Evolutionary conservation across 352 stramenopile species (phyloP).

Genomic region (Phytophthora pseudosyringae): DNA sequence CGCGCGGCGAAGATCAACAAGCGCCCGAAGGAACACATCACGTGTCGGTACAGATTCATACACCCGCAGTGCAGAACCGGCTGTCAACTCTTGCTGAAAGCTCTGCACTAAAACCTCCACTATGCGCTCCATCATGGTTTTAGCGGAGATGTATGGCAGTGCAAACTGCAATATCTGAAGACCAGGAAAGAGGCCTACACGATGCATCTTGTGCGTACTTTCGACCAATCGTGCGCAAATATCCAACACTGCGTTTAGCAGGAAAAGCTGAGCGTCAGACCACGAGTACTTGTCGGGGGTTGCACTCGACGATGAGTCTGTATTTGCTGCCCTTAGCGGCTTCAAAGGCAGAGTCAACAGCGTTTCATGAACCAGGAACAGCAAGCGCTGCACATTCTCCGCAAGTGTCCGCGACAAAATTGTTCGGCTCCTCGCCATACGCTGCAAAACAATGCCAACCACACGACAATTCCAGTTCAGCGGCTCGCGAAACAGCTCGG

Average conservation of each 20-base stretch:
- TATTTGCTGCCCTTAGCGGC: not conserved
- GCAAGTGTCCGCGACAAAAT: slow-evolving; percentile 76
- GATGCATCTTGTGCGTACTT: slow-evolving; percentile 82
- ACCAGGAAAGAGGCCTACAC: slow-evolving; percentile 67
- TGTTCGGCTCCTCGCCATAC: slow-evolving; percentile 75
- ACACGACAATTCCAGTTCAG: slow-evolving; percentile 75
- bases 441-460: slow-evolving; percentile 75
- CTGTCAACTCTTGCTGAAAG: slow-evolving; percentile 83
- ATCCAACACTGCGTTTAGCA: slow-evolving; percentile 78
- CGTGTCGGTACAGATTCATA: slow-evolving; percentile 73
- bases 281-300: slow-evolving; percentile 40
- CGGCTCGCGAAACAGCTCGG: slow-evolving; percentile 50
- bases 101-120: slow-evolving; percentile 63
- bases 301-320: slow-evolving; percentile 1
- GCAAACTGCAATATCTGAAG: slow-evolving; percentile 72
- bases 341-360: slow-evolving; percentile 50
- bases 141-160: slow-evolving; percentile 48
- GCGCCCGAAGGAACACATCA: slow-evolving; percentile 78
- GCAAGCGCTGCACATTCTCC: slow-evolving; percentile 80
- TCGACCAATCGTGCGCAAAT: slow-evolving; percentile 75
- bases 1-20: slow-evolving; percentile 74
- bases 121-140: slow-evolving; percentile 59
- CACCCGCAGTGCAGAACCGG: slow-evolving; percentile 64
- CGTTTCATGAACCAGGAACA: slow-evolving; percentile 74
- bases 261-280: slow-evolving; percentile 71